These are phyloP conservation scores for Neurospora sp. DNA, from an alignment of 495 filamentous ascomycete genomes.

Conservation along the genomic window DNA sequence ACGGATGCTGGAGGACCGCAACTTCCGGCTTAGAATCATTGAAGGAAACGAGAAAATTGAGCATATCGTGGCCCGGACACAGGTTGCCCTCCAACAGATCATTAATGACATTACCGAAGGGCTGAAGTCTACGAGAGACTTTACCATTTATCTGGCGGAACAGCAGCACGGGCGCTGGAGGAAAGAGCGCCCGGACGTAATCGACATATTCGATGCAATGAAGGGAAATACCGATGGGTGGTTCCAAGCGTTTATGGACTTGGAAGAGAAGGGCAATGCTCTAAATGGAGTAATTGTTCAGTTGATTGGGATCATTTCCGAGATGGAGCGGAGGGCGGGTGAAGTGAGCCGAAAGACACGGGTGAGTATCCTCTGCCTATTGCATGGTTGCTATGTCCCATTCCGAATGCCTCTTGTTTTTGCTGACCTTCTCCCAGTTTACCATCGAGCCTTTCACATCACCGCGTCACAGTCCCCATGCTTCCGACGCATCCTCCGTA, in stretches of 20 bases:
- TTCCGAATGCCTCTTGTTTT: not conserved
- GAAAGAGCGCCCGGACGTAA: conserved; percentile 37
- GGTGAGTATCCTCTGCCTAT: conserved; percentile 23
- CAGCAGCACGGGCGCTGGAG: conserved; percentile 50
- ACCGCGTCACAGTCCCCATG: conserved; percentile 16
- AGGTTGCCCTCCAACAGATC: conserved; percentile 59
- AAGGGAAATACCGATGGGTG: conserved; percentile 79
- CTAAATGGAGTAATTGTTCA: conserved; percentile 52
- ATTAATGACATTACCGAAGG: conserved; percentile 71
- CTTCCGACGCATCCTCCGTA: conserved; percentile 18
- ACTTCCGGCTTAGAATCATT: conserved; percentile 70
- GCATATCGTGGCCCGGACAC: conserved; percentile 71
- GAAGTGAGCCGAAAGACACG: conserved; percentile 56
- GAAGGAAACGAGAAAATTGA: conserved; percentile 87
- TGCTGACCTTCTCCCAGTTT: conserved; percentile 9
- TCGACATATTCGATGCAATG: conserved; percentile 69
- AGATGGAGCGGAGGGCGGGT: conserved; percentile 68
- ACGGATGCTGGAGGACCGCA: conserved; percentile 73
- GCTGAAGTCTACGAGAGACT: conserved; percentile 61
- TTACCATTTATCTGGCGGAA: conserved; percentile 62
- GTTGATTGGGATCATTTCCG: conserved; percentile 55
- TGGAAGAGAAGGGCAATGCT: conserved; percentile 52
- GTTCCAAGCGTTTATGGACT: conserved; percentile 59
- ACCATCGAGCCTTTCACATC: conserved; percentile 14
- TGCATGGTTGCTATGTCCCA: not conserved